These are phyloP conservation scores for Ceratocystis albifundus DNA, from an alignment of 2,329 filamentous ascomycete species.

Conservation along the genomic window DNA sequence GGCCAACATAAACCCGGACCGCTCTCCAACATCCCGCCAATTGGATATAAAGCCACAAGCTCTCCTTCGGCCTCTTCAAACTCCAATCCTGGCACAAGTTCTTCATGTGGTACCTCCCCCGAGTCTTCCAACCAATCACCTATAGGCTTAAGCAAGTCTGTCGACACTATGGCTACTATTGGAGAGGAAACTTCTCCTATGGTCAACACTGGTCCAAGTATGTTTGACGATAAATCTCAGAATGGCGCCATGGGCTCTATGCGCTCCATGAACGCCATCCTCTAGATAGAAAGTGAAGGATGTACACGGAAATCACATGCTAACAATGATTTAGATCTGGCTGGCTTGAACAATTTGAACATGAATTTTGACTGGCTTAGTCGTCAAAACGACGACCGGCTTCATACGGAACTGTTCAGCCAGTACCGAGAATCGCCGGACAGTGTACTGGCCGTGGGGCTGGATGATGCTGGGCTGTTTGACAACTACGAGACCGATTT, in stretches of 20 bases:
- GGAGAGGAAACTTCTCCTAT: constrained; percentile 43
- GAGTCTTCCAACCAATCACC: constrained; percentile 65
- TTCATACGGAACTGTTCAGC: constrained; percentile 83
- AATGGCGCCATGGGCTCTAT: not conserved
- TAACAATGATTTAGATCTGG: constrained; percentile 21
- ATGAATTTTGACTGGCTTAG: constrained; percentile 60
- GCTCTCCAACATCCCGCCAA: not conserved
- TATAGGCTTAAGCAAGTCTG: constrained; percentile 45
- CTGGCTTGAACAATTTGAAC: constrained; percentile 26
- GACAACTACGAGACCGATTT: constrained; percentile 71
- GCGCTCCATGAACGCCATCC: not conserved
- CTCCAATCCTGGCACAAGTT: constrained; percentile 47
- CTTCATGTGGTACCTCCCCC: constrained; percentile 65
- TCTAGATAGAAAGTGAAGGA: not conserved
- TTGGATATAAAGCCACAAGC: constrained; percentile 43
- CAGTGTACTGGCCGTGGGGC: constrained; percentile 51
- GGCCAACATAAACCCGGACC: constrained; percentile 12
- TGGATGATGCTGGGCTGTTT: constrained; percentile 34
- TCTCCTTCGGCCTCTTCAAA: constrained; percentile 54
- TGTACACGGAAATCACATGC: constrained; percentile 16
- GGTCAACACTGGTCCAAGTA: constrained; percentile 28
- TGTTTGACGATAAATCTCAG: constrained; percentile 7
- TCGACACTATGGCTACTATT: constrained; percentile 53
- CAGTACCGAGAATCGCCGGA: constrained; percentile 87
- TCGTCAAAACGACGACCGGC: constrained; percentile 71